Percentiles rank a stretch among this genome's conserved stretches.
phyloP scores from a whole-genome alignment of 1,139 yeast genomes.

The Taphrina sp. region DNA sequence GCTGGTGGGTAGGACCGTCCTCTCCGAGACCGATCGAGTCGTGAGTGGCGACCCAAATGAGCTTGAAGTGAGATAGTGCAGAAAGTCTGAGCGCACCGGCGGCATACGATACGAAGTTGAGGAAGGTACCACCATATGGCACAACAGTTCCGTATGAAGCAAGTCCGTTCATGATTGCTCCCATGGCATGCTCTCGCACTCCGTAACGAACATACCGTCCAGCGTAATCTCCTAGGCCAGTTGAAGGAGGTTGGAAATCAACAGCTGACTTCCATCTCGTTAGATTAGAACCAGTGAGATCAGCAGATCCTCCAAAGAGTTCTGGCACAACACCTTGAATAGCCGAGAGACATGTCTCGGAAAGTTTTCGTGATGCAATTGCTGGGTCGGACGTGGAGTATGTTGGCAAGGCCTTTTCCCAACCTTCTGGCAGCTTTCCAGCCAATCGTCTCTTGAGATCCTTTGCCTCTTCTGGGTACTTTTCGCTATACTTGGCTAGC shows the following conservation, averaged over 20 bases:
- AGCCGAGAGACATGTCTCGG: slow-evolving; percentile 73
- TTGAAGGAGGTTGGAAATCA: slow-evolving; percentile 89
- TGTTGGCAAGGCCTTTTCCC: slow-evolving; percentile 76
- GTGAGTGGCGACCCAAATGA: slow-evolving; percentile 97
- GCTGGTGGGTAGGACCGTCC: slow-evolving; percentile 99
- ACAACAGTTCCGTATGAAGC: slow-evolving; percentile 92
- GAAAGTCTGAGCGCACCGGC: slow-evolving; percentile 96
- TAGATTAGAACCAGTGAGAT: slow-evolving; percentile 95
- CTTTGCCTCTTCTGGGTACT: slow-evolving; percentile 77
- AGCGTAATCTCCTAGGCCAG: slow-evolving; percentile 77
- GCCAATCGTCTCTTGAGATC: slow-evolving; percentile 78
- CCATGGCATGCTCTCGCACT: slow-evolving; percentile 99
- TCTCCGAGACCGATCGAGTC: slow-evolving; percentile 99
- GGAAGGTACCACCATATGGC: slow-evolving; percentile 97
- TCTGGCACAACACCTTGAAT: slow-evolving; percentile 74
- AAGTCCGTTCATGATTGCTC: slow-evolving; percentile 98
- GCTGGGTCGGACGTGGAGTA: slow-evolving; percentile 78
- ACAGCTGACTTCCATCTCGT: slow-evolving; percentile 82
- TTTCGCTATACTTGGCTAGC: slow-evolving; percentile 60
- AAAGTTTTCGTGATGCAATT: slow-evolving; percentile 91
- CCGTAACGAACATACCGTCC: slow-evolving; percentile 98
- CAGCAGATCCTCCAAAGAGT: slow-evolving; percentile 97
- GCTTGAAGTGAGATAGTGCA: slow-evolving; percentile 90
- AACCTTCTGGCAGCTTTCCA: slow-evolving; percentile 77
- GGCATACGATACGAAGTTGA: slow-evolving; percentile 96